A percentile compares a stretch with the other conserved stretches of the same genome.
Conservation (phyloP, 441 rosid genomes). For the Syzygium malaccense region DNA sequence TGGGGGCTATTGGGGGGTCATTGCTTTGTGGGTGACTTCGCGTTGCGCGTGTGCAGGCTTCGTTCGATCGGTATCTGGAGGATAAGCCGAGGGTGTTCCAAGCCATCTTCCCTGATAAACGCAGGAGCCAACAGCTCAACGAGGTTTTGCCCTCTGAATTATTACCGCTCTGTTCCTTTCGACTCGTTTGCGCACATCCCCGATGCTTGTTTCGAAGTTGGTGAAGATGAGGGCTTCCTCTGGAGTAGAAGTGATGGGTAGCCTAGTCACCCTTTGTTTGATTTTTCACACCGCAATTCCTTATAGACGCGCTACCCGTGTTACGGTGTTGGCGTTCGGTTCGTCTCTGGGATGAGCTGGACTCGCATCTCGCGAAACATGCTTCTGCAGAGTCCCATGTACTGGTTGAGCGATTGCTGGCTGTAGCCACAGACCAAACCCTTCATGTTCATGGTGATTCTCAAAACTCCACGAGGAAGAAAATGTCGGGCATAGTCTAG, state of each 20-base stretch:
- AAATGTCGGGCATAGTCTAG: neutral
- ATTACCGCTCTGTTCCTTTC: neutral
- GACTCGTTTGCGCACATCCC: neutral
- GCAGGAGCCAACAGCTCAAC: slow-evolving; percentile 52
- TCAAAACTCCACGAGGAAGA: neutral
- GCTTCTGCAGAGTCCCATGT: neutral
- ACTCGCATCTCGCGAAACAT: neutral
- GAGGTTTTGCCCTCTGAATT: slow-evolving; percentile 34
- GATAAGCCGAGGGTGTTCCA: slow-evolving; percentile 72
- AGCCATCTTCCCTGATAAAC: slow-evolving; percentile 84
- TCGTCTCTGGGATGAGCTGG: neutral
- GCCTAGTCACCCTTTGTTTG: neutral
- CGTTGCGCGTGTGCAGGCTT: slow-evolving; percentile 39
- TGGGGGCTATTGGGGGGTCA: neutral
- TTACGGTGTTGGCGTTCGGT: neutral
- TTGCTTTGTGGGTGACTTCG: neutral
- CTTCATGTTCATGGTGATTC: neutral
- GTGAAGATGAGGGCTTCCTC: neutral
- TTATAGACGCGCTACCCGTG: neutral
- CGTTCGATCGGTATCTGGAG: slow-evolving; percentile 78
- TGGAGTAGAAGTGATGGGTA: neutral
- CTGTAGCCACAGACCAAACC: neutral
- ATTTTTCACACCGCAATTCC: neutral
- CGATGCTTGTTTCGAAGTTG: neutral
- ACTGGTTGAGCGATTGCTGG: too few species aligned